These are phyloP conservation scores for Aspergillus glaucus DNA, from an alignment of 2,329 filamentous ascomycete genomes.

Conservation along the genomic window DNA sequence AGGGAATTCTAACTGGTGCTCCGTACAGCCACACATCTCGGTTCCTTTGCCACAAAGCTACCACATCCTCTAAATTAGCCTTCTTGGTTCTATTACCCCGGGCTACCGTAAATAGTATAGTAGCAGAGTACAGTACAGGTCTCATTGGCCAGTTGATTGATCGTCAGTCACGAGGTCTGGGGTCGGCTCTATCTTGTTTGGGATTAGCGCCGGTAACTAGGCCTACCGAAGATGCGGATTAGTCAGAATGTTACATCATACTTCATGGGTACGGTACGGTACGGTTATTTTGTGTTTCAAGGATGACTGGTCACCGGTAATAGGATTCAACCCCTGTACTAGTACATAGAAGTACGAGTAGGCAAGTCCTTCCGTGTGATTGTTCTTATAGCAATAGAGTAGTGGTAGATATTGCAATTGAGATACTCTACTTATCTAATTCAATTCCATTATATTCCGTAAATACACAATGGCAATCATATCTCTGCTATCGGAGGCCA, in stretches of 20 bases:
- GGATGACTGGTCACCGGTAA: background rate
- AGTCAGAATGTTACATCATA: background rate
- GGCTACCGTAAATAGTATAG: too few species aligned
- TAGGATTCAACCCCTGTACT: background rate
- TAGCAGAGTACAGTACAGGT: too few species aligned
- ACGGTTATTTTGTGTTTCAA: background rate
- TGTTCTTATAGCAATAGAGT: too few species aligned
- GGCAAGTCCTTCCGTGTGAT: too few species aligned
- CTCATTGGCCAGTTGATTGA: too few species aligned
- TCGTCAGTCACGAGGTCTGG: background rate
- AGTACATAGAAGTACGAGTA: too few species aligned
- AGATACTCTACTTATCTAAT: background rate
- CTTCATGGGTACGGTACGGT: background rate
- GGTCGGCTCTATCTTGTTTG: background rate
- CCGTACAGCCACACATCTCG: too few species aligned
- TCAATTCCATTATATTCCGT: background rate
- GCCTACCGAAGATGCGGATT: background rate
- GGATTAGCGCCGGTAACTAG: background rate
- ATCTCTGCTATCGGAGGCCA: background rate
- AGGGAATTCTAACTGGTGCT: too few species aligned
- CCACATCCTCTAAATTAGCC: too few species aligned
- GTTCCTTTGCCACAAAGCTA: too few species aligned
- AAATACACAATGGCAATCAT: background rate
- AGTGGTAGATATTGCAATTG: background rate
- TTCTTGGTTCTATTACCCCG: too few species aligned